phyloP scores from a whole-genome alignment of 1,139 yeast species.

The Yamadazyma triangularis region DNA sequence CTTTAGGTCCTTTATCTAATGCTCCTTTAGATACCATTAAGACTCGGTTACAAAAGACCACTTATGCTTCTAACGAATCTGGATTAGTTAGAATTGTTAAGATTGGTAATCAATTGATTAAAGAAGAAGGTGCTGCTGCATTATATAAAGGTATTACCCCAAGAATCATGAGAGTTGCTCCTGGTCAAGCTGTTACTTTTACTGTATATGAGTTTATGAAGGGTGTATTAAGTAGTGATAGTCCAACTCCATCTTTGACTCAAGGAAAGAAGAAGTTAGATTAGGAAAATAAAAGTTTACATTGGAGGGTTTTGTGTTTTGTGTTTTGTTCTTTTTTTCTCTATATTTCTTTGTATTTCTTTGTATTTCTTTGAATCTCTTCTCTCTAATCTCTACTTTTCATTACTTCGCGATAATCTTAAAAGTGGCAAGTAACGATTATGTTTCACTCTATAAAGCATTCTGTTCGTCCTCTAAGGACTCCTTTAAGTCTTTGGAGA shows the following conservation, averaged over 20 bases:
- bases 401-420: too few species aligned
- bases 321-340: too few species aligned
- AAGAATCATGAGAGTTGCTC: conserved; percentile 98
- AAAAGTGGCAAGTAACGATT: too few species aligned
- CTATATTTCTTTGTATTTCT: too few species aligned
- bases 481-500: too few species aligned
- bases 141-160: conserved; percentile 97
- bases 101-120: conserved; percentile 76
- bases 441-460: too few species aligned
- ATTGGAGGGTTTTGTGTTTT: too few species aligned
- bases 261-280: conserved; percentile 14
- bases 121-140: conserved; percentile 85
- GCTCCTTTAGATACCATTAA: conserved; percentile 98
- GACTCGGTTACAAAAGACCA: conserved; percentile 92
- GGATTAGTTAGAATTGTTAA: conserved; percentile 74
- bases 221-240: conserved; percentile 49
- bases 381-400: too few species aligned
- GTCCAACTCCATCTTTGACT: conserved; percentile 18
- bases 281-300: too few species aligned
- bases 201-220: conserved; percentile 92
- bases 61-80: conserved; percentile 65
- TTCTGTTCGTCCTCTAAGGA: too few species aligned
- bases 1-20: conserved; percentile 94
- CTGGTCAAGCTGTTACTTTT: conserved; percentile 98
- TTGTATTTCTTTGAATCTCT: too few species aligned